Evolutionary conservation across 768 basidiomycete species (phyloP), one percentile per base, ranked within the genome.

Genomic region (Pleurotus citrinopileatus): DNA sequence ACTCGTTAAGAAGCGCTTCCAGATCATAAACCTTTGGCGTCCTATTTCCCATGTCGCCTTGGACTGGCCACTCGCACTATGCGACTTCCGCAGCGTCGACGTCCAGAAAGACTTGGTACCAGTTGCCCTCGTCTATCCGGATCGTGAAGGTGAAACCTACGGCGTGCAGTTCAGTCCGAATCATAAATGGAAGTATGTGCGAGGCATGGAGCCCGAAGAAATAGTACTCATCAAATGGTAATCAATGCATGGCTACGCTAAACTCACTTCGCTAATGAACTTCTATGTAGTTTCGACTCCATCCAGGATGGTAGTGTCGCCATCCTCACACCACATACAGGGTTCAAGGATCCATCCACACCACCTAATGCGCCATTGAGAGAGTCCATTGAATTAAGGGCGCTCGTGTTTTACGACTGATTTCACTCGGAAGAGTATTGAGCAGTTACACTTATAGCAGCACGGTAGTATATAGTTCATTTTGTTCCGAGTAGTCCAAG

Each of bases 321-420:
- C 26, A 40, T 34, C 12, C 75, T 85, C 50, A 82, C 84, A 0
- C 83, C 85, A 3, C 86, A 87, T 60, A 82, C 80, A n/a, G 82
- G 73, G 2, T 87, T 86, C 64, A 55, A 70, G 26, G 83, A 86
- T 55, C 76, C 79, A 1, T 68, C 69, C 1, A 82, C 80, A 3
- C 83, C 82, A 1, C 61, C 68, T 32, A 79, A 70, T 42, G 70
- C 79, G 0, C 78, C 77, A 4, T 63, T 69, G 3, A 67, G 83
- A 42, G 76, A 85, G 63, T 84, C 82, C 0, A 84, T 86, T 45
- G 84, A 87, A 65, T 58, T 87, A 20, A 66, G 83, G 25, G 77
- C 82, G 7, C 72, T 87, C 29, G 82, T 85, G n/a, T 87, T 84
- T 61, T 83, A 85, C 59, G 78, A 40, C 3, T 40, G 38, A 40